Percentiles rank a stretch among this genome's conserved stretches.
phyloP scores from a whole-genome alignment of 441 rosid genomes.

The Eruca vesicaria region DNA sequence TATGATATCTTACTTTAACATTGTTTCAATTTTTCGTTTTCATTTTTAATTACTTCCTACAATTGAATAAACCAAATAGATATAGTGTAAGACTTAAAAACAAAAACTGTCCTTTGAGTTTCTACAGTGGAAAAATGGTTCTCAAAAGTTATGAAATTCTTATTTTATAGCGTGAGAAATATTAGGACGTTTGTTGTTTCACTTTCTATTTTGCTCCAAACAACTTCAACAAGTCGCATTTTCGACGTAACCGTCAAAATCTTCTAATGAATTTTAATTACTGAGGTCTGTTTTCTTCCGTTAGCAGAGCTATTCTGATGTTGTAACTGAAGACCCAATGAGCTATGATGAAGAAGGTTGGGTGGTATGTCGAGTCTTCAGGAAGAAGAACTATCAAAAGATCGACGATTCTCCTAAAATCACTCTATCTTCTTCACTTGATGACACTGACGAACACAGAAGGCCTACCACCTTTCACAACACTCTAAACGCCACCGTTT shows the following conservation, averaged over 20 bases:
- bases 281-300: neutral
- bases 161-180: neutral
- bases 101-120: neutral
- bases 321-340: constrained; percentile 46
- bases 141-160: neutral
- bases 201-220: too few species aligned
- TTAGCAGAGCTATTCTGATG: constrained; percentile 35
- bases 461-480: constrained; percentile 31
- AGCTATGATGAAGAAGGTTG: constrained; percentile 70
- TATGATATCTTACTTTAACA: neutral
- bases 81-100: neutral
- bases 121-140: neutral
- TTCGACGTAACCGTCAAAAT: neutral
- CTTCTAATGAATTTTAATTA: neutral
- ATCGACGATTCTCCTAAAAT: constrained; percentile 59
- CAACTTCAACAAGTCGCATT: too few species aligned
- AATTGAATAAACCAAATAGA: neutral
- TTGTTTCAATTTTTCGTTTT: neutral
- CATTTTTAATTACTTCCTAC: neutral
- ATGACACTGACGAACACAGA: constrained; percentile 24
- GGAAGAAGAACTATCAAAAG: constrained; percentile 87
- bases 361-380: constrained; percentile 90
- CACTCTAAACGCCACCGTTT: constrained; percentile 43
- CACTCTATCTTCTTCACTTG: constrained; percentile 36
- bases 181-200: neutral